Base-by-base conservation (phyloP, 1,139 yeast species). In the Scheffersomyces lignicola region DNA sequence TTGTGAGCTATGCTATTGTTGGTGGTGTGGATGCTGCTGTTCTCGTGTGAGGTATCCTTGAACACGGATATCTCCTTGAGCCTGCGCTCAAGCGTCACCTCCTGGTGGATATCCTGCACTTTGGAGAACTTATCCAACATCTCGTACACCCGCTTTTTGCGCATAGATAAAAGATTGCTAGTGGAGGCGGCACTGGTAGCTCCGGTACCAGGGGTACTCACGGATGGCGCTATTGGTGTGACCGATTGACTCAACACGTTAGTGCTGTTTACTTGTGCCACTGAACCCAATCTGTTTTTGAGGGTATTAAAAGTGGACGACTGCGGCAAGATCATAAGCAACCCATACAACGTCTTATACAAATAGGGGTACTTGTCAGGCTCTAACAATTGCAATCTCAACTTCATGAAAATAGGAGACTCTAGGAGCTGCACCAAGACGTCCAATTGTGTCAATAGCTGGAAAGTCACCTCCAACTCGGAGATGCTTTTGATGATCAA, bases 271-370 rank as follows among this genome's bases (percentile, higher is more conserved):
- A 58, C 56, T 13, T 52, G 56, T 1, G 65, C 52, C 4, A 62
- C 52, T 1, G 86, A 71, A 37, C 76, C 76, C 36, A 92, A 69
- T 41, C 99, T 70, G 52, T 84, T 87, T 44, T 83, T 83, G 43
- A 94, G 69, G 0, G 86, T 80, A 15, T 77, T 80, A 58, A 88
- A 94, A 0, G 98, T 96, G n/a, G 88, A 77, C 0, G 97, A 87
- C 56, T 94, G 99, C 0, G 99, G 99, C 35, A 94, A 63, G 5
- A 94, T 73, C 99, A 94, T 94, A 40, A 94, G 68, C 32, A 94
- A 74, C 1, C 98, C 98, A 54, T 89, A 94, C 20, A 94, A 71
- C 32, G 96, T 85, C 54, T 89, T 88, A 71, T 84, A 87, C 28
- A 94, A 63, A 51, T 76, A 85, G 0, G 95, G 96, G 52, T 86